Conservation (phyloP, 2,329 filamentous ascomycete genomes). For the Ceratocystis variospora region DNA sequence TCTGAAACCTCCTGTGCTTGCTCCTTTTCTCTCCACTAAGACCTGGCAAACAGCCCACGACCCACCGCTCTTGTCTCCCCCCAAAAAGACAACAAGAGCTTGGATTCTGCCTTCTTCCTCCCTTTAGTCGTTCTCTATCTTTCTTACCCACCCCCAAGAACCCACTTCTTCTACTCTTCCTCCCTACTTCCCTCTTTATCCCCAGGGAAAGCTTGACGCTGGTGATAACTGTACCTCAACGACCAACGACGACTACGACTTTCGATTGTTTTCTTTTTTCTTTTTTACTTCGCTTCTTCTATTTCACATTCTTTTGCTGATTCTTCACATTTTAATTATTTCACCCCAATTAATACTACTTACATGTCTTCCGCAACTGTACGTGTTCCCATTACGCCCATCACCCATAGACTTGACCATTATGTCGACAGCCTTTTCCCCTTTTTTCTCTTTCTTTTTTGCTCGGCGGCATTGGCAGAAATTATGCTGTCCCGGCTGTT, state of each 20-base stretch:
- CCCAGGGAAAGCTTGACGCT: slow-evolving; percentile 17
- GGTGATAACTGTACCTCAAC: slow-evolving; percentile 18
- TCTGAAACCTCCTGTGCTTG: background rate
- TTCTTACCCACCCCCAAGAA: slow-evolving; percentile 4
- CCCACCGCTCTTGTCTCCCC: background rate
- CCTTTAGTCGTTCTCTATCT: background rate
- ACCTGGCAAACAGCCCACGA: background rate
- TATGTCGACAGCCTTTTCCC: slow-evolving; percentile 11
- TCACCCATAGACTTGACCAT: background rate
- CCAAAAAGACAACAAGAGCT: background rate
- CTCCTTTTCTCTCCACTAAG: slow-evolving; percentile 7
- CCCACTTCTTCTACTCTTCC: slow-evolving; percentile 3
- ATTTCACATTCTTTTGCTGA: slow-evolving; percentile 11
- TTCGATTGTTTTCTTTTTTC: slow-evolving; percentile 9
- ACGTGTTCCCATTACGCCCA: slow-evolving; percentile 21
- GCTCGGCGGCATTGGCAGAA: background rate
- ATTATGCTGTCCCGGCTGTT: background rate
- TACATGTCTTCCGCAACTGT: slow-evolving; percentile 28
- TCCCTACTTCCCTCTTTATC: slow-evolving; percentile 11
- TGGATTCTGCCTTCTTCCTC: slow-evolving; percentile 3
- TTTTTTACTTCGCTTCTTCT: slow-evolving; percentile 11
- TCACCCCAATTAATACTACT: slow-evolving; percentile 18
- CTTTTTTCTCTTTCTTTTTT: background rate
- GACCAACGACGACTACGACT: slow-evolving; percentile 13
- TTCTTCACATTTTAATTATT: slow-evolving; percentile 18